Base-by-base conservation (phyloP, 495 filamentous ascomycete species). In the Hypoxylon lenormandii region DNA sequence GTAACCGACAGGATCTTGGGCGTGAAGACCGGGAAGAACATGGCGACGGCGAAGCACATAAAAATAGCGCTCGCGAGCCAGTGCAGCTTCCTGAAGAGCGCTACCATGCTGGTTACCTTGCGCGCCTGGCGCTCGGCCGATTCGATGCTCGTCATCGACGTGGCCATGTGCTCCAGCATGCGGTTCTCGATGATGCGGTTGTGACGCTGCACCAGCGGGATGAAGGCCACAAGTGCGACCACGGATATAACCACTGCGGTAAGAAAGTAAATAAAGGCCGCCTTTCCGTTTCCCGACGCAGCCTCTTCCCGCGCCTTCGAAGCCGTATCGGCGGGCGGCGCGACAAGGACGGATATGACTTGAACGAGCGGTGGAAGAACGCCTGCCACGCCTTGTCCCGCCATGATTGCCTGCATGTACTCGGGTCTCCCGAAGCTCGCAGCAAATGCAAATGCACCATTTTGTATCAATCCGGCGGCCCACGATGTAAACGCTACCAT, bases 371-470 rank as follows among this genome's bases (percentile, higher is more conserved):
- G 91, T 0, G 95, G 96, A 12, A 98, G 83, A 3, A 99, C 94
- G 30, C 95, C 95, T 1, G 95, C 93, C 5, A 98, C 82, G 13
- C 88, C 96, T 76, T 99, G 95, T 7, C 95, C 95, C 21, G 88
- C 88, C 96, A 99, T 98, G 76, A 98, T 93, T 16, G 90, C 95
- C 77, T 97, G 94, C 50, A 91, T 97, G 79, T 97, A 98, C 70
- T 92, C 89, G 13, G 90, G 86, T 51, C 90, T 79, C 16, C 89
- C 92, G 67, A 97, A 97, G 23, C 90, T 89, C 6, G 92, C 86
- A 10, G 92, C 93, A 72, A 93, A 97, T 5, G 96, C 91, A 77
- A 97, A 98, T 33, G 94, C 87, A 48, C 96, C 95, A 76, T 98
- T 98, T 80, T 97, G 95, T 74, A 90, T 91, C 56, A 98, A 81